Conservation (phyloP, 345 rosid species). For the Excoecaria cochinchinensis region DNA sequence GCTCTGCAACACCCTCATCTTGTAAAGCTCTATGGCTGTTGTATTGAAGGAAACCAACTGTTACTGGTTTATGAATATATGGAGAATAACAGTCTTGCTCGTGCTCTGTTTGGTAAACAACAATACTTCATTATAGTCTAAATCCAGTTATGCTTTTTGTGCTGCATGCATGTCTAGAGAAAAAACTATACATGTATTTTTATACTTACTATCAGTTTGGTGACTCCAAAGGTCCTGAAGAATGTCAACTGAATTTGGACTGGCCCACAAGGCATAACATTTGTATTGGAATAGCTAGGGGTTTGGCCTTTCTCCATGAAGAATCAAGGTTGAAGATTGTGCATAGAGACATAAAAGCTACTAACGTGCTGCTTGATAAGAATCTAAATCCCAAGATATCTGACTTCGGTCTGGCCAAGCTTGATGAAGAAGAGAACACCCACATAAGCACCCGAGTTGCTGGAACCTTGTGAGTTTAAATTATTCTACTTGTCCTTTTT, state of each 20-base stretch:
- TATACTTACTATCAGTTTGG: neutral
- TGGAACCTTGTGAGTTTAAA: neutral
- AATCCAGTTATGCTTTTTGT: constrained; percentile 16
- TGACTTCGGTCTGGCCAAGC: no score
- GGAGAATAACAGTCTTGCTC: no score
- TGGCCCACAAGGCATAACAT: constrained; percentile 5
- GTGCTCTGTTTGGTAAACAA: constrained; percentile 2
- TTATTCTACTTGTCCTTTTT: neutral
- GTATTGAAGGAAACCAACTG: no score
- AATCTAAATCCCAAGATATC: no score
- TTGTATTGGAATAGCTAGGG: constrained; percentile 16
- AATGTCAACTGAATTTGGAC: no score
- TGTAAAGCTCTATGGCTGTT: no score
- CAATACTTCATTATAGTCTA: constrained; percentile 11
- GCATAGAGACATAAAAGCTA: neutral
- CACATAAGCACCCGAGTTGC: neutral
- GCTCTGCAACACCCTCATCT: no score
- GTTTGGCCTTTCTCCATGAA: constrained; percentile 23
- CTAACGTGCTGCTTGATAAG: no score
- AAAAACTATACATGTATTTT: neutral
- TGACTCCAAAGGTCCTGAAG: constrained; percentile 11
- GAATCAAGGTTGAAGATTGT: constrained; percentile 21
- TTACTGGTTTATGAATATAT: neutral
- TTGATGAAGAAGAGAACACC: constrained; percentile 6
- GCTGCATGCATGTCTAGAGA: neutral